phyloP scores from a whole-genome alignment of 805 yeast species.

The Wickerhamiella spandovensis region DNA sequence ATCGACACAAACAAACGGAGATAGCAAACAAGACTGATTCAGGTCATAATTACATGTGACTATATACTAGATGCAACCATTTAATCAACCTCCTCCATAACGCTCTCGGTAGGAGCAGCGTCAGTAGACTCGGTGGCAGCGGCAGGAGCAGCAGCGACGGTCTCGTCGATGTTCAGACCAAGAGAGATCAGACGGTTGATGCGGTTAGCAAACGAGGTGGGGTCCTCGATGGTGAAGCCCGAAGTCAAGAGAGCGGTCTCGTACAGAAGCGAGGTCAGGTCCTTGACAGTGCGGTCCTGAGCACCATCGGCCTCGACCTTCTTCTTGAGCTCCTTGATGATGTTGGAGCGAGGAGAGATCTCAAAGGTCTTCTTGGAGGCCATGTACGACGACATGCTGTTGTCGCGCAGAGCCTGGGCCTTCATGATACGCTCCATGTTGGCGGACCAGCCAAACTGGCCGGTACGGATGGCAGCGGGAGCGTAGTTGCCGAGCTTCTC shows the following conservation, averaged over 20 bases:
- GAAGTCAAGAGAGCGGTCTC: constrained; percentile 98
- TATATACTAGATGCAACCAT: neutral
- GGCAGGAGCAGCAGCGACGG: constrained; percentile 31
- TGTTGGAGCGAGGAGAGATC: constrained; percentile 92
- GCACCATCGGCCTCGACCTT: constrained; percentile 97
- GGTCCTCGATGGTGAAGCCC: constrained; percentile 98
- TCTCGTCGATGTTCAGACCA: constrained; percentile 84
- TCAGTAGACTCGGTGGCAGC: constrained; percentile 19
- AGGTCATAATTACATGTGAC: neutral
- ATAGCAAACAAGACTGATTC: neutral
- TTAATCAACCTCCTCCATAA: constrained; percentile 99
- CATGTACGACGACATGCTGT: constrained; percentile 98
- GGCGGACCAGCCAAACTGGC: constrained; percentile 99
- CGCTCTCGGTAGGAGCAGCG: constrained; percentile 65
- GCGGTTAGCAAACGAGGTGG: constrained; percentile 93
- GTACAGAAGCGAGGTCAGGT: constrained; percentile 86
- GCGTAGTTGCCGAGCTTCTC: constrained; percentile 86
- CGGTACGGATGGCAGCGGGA: constrained; percentile 99
- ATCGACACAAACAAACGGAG: too few relatives aligned
- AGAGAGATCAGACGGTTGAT: constrained; percentile 95
- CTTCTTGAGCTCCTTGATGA: constrained; percentile 87
- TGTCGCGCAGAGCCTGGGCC: constrained; percentile 99
- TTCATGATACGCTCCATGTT: constrained; percentile 99
- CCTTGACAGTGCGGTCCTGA: constrained; percentile 96
- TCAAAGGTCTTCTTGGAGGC: constrained; percentile 98